Evolutionary conservation across 208 protist genomes (phyloP).

Genomic region (Leishmania turanica): DNA sequence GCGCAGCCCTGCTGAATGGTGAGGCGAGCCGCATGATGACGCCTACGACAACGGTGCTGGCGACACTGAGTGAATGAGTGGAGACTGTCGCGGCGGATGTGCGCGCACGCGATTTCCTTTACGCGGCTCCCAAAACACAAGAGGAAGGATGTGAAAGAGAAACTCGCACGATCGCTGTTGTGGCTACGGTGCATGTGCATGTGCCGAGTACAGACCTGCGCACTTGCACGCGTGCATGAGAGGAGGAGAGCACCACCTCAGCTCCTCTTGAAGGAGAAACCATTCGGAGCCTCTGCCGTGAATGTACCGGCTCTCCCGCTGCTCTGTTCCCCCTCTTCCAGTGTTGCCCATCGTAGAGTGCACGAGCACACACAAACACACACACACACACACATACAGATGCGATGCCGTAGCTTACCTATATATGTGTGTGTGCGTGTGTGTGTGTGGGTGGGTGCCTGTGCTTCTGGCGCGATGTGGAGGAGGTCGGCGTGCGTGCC

Average conservation of each 20-base stretch:
- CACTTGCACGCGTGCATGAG: neutral
- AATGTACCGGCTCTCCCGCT: neutral
- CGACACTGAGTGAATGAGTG: no score
- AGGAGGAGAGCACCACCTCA: no score
- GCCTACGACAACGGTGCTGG: neutral
- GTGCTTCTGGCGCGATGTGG: neutral
- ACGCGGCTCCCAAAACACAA: neutral
- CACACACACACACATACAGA: no score
- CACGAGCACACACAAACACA: neutral
- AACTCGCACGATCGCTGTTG: neutral
- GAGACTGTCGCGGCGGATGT: neutral
- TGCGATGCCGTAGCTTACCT: no score
- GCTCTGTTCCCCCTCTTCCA: neutral
- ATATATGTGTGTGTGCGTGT: no score
- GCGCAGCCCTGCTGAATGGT: neutral
- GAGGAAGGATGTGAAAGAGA: neutral
- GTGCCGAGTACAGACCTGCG: neutral
- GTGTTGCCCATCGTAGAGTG: neutral
- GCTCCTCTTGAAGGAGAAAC: neutral
- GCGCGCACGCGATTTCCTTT: neutral
- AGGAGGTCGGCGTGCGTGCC: neutral
- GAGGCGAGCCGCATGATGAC: constrained; percentile 2
- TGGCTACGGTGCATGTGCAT: neutral
- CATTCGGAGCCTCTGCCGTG: neutral
- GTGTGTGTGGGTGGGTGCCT: no score